Conservation (phyloP, 805 yeast genomes). For the Scheffersomyces lignosus region DNA sequence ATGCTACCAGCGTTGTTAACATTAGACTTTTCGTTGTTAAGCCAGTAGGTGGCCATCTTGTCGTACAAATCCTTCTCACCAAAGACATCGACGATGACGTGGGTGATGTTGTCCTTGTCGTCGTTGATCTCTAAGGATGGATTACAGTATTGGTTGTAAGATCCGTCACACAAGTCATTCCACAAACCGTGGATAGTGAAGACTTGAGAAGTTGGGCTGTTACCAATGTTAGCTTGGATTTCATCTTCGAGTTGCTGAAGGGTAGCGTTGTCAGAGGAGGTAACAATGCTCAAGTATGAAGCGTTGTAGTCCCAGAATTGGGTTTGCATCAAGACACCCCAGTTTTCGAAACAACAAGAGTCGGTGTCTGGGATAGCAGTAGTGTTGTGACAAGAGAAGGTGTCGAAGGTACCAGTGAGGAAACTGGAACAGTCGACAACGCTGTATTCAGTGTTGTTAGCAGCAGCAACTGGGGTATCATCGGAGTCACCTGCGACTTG, state of each 20-base stretch:
- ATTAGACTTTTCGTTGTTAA: slow-evolving; percentile 14
- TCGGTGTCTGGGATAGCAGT: slow-evolving; percentile 43
- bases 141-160: slow-evolving; percentile 38
- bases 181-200: slow-evolving; percentile 48
- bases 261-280: slow-evolving; percentile 13
- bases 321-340: slow-evolving; percentile 41
- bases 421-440: slow-evolving; percentile 11
- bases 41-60: slow-evolving; percentile 33
- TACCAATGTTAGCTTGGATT: neutral
- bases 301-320: slow-evolving; percentile 44
- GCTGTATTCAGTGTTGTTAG: slow-evolving; percentile 7
- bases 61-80: slow-evolving; percentile 23
- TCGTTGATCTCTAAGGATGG: slow-evolving; percentile 28
- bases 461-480: neutral
- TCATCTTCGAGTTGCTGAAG: slow-evolving; percentile 6
- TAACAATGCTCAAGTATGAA: slow-evolving; percentile 9
- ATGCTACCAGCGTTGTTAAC: slow-evolving; percentile 27
- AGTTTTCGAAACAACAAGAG: slow-evolving; percentile 42
- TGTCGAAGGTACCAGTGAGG: slow-evolving; percentile 11
- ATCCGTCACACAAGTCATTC: slow-evolving; percentile 45
- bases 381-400: slow-evolving; percentile 19
- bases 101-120: slow-evolving; percentile 24
- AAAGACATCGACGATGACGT: slow-evolving; percentile 26
- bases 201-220: slow-evolving; percentile 19
- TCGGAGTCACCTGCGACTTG: neutral